phyloP scores from a whole-genome alignment of 2,329 filamentous ascomycete species.

The Coleophoma eucalyptorum region DNA sequence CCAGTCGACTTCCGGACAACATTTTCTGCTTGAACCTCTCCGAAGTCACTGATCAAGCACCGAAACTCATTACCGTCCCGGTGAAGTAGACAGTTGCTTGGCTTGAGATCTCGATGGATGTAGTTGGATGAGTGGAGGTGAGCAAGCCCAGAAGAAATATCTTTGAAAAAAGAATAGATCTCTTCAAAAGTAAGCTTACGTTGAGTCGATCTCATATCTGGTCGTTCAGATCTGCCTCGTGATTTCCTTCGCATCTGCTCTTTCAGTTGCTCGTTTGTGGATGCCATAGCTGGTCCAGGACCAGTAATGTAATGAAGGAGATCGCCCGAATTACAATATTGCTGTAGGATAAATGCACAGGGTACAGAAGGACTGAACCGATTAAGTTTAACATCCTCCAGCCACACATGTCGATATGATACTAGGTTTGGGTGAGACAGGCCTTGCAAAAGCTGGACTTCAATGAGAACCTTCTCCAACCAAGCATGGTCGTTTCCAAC shows the following conservation, averaged over 20 bases:
- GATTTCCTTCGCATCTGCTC: slow-evolving; percentile 81
- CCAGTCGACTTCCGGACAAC: slow-evolving; percentile 83
- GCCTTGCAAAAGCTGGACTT: slow-evolving; percentile 88
- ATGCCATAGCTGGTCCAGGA: slow-evolving; percentile 51
- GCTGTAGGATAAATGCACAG: slow-evolving; percentile 94
- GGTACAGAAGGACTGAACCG: slow-evolving; percentile 88
- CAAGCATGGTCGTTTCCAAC: slow-evolving; percentile 93
- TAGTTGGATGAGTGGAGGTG: slow-evolving; percentile 90
- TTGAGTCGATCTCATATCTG: slow-evolving; percentile 14
- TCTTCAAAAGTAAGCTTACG: slow-evolving; percentile 69
- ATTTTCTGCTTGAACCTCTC: slow-evolving; percentile 87
- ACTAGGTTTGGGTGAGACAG: slow-evolving; percentile 94
- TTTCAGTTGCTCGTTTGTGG: slow-evolving; percentile 82
- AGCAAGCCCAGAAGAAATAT: slow-evolving; percentile 87
- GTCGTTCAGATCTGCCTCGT: slow-evolving; percentile 67
- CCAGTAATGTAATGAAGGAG: slow-evolving; percentile 84
- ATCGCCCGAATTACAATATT: slow-evolving; percentile 95
- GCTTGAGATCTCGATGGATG: slow-evolving; percentile 94
- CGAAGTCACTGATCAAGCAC: slow-evolving; percentile 95
- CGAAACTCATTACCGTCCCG: slow-evolving; percentile 63
- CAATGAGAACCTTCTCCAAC: slow-evolving; percentile 90
- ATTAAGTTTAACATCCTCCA: slow-evolving; percentile 81
- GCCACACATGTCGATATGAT: slow-evolving; percentile 95
- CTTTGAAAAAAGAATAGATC: slow-evolving; percentile 94
- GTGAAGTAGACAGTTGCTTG: slow-evolving; percentile 90